Percentiles rank a stretch among this genome's conserved stretches.
These are phyloP conservation scores for Sequoia sempervirens DNA, from an alignment of 75 land plant genomes.

Conservation along the genomic window DNA sequence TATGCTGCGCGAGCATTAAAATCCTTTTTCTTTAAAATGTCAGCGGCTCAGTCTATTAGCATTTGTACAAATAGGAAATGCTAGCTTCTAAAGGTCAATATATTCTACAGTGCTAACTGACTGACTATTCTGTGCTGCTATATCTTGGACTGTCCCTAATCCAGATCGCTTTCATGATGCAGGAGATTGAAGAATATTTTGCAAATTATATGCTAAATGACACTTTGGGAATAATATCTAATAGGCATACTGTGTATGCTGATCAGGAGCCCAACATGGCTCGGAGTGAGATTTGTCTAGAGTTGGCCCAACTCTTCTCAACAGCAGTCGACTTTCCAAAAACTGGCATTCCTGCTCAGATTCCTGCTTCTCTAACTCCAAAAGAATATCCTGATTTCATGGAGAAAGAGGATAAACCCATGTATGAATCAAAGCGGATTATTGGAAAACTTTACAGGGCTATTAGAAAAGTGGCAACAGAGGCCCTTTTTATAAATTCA, in stretches of 20 bases:
- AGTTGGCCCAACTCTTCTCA: constrained; percentile 73
- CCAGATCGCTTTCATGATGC: constrained; percentile 18
- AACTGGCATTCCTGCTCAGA: constrained; percentile 87
- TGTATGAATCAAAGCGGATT: constrained; percentile 59
- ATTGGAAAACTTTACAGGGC: constrained; percentile 88
- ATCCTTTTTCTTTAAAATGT: not conserved
- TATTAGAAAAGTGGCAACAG: constrained; percentile 29
- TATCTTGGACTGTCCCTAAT: not conserved
- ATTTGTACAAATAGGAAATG: not conserved
- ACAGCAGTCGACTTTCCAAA: constrained; percentile 96
- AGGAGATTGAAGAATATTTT: constrained; percentile 90
- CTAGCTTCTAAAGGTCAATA: not conserved
- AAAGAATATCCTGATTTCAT: constrained; percentile 91
- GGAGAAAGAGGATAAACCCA: constrained; percentile 72
- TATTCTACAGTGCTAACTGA: not conserved
- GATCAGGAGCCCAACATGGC: constrained; percentile 60
- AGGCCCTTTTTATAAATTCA: not conserved
- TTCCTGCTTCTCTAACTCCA: constrained; percentile 58
- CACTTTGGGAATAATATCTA: constrained; percentile 77
- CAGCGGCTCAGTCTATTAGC: not conserved
- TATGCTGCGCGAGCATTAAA: not conserved
- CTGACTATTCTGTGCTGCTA: not conserved
- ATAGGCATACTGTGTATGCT: constrained; percentile 82
- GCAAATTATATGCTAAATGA: constrained; percentile 78
- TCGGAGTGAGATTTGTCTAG: constrained; percentile 43